Conservation (phyloP, 2,329 filamentous ascomycete species). For the Camillea tinctor region DNA sequence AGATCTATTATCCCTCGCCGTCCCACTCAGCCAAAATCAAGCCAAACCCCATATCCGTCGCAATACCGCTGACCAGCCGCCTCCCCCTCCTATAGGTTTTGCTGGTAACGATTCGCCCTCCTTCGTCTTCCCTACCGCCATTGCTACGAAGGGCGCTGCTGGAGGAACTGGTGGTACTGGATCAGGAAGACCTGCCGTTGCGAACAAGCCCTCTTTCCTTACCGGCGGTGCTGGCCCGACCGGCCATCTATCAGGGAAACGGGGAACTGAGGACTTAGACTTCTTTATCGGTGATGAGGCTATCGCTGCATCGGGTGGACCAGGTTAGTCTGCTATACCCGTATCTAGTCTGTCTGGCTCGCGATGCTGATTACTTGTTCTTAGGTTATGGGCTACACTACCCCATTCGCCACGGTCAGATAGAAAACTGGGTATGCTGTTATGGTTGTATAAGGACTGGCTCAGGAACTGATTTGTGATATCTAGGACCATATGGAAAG, state of each 20-base stretch:
- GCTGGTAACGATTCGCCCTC: slow-evolving; percentile 98
- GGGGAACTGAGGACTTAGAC: slow-evolving; percentile 95
- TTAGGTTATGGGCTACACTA: slow-evolving; percentile 93
- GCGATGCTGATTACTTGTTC: slow-evolving; percentile 14
- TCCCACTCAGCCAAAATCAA: slow-evolving; percentile 1
- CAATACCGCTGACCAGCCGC: slow-evolving; percentile 22
- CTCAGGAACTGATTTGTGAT: slow-evolving; percentile 18
- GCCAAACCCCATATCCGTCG: slow-evolving; percentile 5
- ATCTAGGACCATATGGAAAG: slow-evolving; percentile 94
- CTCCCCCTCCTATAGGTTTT: slow-evolving; percentile 64
- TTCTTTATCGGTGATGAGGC: slow-evolving; percentile 99
- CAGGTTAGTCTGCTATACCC: slow-evolving; percentile 56
- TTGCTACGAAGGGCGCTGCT: slow-evolving; percentile 84
- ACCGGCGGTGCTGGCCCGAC: slow-evolving; percentile 83
- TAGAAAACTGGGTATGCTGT: slow-evolving; percentile 86
- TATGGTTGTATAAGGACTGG: not conserved
- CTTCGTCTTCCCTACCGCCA: slow-evolving; percentile 98
- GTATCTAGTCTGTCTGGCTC: not conserved
- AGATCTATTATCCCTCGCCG: slow-evolving; percentile 30
- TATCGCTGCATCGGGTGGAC: slow-evolving; percentile 76
- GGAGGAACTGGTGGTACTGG: slow-evolving; percentile 73
- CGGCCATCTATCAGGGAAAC: slow-evolving; percentile 84
- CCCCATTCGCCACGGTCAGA: slow-evolving; percentile 94
- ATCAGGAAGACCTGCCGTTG: slow-evolving; percentile 84
- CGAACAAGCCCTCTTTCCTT: slow-evolving; percentile 92